Conservation (phyloP, 257 asterid species). For the Ligustrum vulgare region DNA sequence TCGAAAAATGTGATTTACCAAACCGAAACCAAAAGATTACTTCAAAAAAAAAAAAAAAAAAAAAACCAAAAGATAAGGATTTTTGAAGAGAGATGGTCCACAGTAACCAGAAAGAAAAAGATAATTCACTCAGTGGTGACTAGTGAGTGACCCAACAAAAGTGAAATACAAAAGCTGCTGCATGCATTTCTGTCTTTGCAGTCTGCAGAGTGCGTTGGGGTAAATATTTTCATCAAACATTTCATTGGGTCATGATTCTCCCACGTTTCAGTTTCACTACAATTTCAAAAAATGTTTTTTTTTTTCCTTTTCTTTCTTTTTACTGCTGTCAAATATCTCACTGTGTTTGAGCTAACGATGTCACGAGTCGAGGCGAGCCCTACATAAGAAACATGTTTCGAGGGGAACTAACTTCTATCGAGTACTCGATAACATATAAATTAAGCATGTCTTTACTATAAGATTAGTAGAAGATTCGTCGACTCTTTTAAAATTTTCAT, state of each 20-base stretch:
- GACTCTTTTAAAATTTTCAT: not conserved
- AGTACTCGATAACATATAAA: too few species aligned
- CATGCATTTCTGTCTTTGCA: slow-evolving; percentile 18
- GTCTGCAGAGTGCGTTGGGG: slow-evolving; percentile 22
- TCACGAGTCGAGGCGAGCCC: too few species aligned
- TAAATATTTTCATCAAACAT: slow-evolving; percentile 19
- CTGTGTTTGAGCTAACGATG: not conserved
- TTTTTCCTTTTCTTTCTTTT: not conserved
- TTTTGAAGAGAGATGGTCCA: not conserved
- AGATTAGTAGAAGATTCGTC: not conserved
- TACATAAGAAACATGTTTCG: too few species aligned
- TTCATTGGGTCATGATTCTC: slow-evolving; percentile 30
- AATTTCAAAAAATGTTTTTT: not conserved
- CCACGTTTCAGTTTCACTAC: slow-evolving; percentile 19
- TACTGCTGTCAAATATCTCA: not conserved
- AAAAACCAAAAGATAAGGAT: not conserved
- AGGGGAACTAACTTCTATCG: too few species aligned
- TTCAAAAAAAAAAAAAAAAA: too few species aligned
- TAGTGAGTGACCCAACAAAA: not conserved
- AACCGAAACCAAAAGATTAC: not conserved
- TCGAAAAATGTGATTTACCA: too few species aligned
- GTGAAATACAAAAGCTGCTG: not conserved
- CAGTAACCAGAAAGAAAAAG: slow-evolving; percentile 24
- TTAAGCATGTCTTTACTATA: not conserved
- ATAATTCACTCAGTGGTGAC: slow-evolving; percentile 19